Base-by-base conservation (phyloP, 768 basidiomycete species). In the Termitomyces sp. region DNA sequence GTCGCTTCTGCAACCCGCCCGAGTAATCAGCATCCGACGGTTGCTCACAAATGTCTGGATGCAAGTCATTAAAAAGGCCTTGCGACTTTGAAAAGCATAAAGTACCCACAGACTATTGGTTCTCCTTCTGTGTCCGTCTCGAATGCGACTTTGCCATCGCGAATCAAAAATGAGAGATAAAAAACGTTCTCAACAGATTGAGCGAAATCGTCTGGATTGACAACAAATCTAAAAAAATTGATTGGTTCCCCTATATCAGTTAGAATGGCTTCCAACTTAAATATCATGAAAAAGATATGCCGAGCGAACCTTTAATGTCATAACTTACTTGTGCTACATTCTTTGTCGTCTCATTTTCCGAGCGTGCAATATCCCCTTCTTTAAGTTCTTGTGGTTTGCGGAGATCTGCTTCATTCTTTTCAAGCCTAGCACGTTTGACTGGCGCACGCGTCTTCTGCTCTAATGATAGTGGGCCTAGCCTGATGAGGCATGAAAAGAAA, bases 171-270 rank as follows among this genome's bases (percentile, higher is more conserved):
- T 0, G 92, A 93, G 2, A 96, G 79, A 66, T 97, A 94, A 69
- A 99, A 98, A 24, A 96, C 76, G 68, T 99, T 99, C 73, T 99
- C 97, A 14, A 98, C 93, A 0, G 91, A 92, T 68, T 99, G 96
- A 0, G 87, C 89, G 67, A 92, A 99, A 64, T 90, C 86, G 29
- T 87, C 72, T 13, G 97, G 97, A 67, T 99, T 96, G 61, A 97
- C 77, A 53, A 98, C 79, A 66, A 98, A 90, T 59, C 79, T 73
- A 75, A 98, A 98, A 29, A 97, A 71, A 64, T 97, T 97, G 52
- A 90, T 78, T 7, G 69, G 64, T 31, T 77, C 74, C 18, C 63
- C 72, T n/a, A 74, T 71, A 0, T 79, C 68, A 20, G 72, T 68
- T 26, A 97, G 76, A 8, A 91, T 72, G 4, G 78, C 70, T 65